Conservation (phyloP, 257 asterid genomes). For the Plantago elongata region DNA sequence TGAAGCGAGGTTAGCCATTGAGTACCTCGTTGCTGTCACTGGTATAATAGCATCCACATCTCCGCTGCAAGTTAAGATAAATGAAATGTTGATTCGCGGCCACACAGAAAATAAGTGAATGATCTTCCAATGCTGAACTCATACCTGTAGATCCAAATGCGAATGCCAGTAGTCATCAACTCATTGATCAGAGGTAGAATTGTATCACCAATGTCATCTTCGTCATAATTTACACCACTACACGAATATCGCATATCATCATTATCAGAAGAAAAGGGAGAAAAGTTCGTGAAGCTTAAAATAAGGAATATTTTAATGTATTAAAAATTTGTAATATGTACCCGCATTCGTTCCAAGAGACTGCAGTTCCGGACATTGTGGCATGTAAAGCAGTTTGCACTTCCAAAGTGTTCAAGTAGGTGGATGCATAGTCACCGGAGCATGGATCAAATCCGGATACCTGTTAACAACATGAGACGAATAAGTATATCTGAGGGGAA, state of each 20-base stretch:
- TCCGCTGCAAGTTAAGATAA: slow-evolving; percentile 5
- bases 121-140: background rate
- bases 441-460: too few species aligned
- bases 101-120: background rate
- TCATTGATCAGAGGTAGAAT: slow-evolving; percentile 24
- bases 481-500: too few species aligned
- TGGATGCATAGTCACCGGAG: too few species aligned
- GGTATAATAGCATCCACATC: slow-evolving; percentile 16
- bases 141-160: slow-evolving; percentile 5
- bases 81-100: background rate
- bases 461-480: too few species aligned
- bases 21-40: slow-evolving; percentile 17
- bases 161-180: slow-evolving; percentile 27
- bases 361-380: too few species aligned
- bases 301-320: too few species aligned
- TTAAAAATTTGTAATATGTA: too few species aligned
- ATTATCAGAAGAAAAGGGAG: too few species aligned
- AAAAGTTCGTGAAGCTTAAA: too few species aligned
- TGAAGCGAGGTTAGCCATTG: slow-evolving; percentile 8
- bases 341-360: too few species aligned
- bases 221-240: background rate
- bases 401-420: too few species aligned
- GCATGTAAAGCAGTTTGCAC: too few species aligned
- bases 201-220: background rate
- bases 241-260: background rate